Conservation (phyloP, 257 asterid species). For the Solanum megistacrolobum region DNA sequence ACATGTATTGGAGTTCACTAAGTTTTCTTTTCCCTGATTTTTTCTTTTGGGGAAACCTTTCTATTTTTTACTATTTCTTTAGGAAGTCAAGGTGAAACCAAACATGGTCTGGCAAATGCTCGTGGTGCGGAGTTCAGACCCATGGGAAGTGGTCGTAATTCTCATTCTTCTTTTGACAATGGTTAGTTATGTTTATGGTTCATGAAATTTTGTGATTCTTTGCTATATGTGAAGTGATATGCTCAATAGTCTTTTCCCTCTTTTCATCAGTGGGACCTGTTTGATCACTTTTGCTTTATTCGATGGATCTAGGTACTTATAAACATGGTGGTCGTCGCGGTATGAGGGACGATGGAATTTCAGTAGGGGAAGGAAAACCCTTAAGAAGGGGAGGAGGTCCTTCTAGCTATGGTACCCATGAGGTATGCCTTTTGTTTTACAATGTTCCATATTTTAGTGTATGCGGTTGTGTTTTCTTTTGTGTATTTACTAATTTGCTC, state of each 20-base stretch:
- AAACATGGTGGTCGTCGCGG: constrained; percentile 75
- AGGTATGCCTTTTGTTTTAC: constrained; percentile 33
- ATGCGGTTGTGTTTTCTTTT: neutral
- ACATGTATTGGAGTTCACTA: neutral
- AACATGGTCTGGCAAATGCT: constrained; percentile 25
- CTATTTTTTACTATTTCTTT: constrained; percentile 6
- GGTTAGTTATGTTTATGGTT: constrained; percentile 38
- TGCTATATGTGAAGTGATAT: neutral
- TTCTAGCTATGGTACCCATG: constrained; percentile 46
- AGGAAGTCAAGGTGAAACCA: constrained; percentile 46
- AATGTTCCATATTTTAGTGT: neutral
- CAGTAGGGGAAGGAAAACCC: constrained; percentile 50
- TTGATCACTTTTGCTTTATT: neutral
- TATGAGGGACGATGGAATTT: constrained; percentile 45
- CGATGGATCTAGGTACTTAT: constrained; percentile 44
- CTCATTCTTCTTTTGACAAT: constrained; percentile 47
- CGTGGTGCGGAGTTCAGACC: constrained; percentile 47
- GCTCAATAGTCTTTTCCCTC: neutral
- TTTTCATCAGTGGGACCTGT: neutral
- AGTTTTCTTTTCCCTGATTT: neutral
- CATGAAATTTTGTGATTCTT: neutral
- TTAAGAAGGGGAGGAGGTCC: constrained; percentile 62
- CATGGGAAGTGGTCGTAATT: constrained; percentile 46
- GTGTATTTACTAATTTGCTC: neutral
- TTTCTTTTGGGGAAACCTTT: neutral